These are phyloP conservation scores for Aspergillus kassunensis DNA, from an alignment of 495 filamentous ascomycete species.

Conservation along the genomic window DNA sequence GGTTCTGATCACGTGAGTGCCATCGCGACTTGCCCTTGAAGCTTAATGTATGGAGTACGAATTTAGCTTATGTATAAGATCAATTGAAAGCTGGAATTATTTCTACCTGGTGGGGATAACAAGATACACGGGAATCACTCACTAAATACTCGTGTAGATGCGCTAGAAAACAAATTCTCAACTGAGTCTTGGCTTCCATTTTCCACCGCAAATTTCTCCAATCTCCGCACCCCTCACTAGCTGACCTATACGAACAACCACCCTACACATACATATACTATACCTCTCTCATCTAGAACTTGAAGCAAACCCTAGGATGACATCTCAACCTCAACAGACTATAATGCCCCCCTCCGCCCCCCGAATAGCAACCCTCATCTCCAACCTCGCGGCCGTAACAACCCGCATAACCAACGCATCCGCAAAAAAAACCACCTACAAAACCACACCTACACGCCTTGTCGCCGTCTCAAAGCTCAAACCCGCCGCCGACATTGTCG, in stretches of 20 bases:
- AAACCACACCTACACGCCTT: slow-evolving; percentile 56
- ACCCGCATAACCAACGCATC: slow-evolving; percentile 32
- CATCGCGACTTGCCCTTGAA: too few species aligned
- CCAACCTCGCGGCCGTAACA: slow-evolving; percentile 35
- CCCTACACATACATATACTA: background rate
- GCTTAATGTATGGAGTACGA: too few species aligned
- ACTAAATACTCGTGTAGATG: too few species aligned
- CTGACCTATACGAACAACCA: too few species aligned
- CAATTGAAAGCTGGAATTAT: too few species aligned
- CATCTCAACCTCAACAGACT: slow-evolving; percentile 10
- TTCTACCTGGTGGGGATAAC: too few species aligned
- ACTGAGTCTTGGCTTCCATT: background rate
- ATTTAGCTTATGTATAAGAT: too few species aligned
- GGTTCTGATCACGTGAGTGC: too few species aligned
- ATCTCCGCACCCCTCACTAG: slow-evolving; percentile 6
- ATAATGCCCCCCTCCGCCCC: slow-evolving; percentile 39
- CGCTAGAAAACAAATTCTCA: too few species aligned
- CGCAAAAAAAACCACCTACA: slow-evolving; percentile 10
- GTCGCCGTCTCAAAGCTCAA: slow-evolving; percentile 95
- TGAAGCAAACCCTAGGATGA: too few species aligned
- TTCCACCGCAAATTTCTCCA: slow-evolving; percentile 4
- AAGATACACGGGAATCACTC: too few species aligned
- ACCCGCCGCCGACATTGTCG: slow-evolving; percentile 80
- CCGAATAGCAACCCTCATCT: slow-evolving; percentile 34
- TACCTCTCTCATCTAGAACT: background rate